phyloP scores from a whole-genome alignment of 805 yeast species.

The Nakazawaea laoshanensis region DNA sequence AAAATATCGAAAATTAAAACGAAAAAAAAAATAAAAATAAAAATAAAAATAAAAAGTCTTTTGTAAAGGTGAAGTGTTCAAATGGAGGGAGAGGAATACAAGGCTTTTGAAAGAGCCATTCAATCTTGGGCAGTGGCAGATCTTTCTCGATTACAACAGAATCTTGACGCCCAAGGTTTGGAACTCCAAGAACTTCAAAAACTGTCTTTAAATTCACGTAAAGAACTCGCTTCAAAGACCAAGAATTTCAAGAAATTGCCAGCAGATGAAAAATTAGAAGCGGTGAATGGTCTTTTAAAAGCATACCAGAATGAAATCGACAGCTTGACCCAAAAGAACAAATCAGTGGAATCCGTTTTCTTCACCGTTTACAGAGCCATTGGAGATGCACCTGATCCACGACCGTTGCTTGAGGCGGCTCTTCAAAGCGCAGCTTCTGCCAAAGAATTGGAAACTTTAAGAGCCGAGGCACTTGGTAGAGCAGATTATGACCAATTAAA shows the following conservation, averaged over 20 bases:
- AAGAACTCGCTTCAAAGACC: conserved; percentile 74
- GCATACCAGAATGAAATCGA: conserved; percentile 88
- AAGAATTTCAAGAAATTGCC: conserved; percentile 71
- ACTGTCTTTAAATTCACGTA: conserved; percentile 59
- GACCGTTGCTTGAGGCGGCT: conserved; percentile 65
- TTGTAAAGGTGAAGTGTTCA: neutral
- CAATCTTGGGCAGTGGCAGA: conserved; percentile 72
- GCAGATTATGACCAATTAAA: conserved; percentile 79
- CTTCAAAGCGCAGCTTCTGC: conserved; percentile 52
- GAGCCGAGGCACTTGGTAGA: conserved; percentile 38
- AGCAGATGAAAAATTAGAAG: conserved; percentile 57
- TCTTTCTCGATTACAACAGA: conserved; percentile 59
- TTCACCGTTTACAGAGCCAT: conserved; percentile 66
- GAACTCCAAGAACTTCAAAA: conserved; percentile 67
- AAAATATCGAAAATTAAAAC: neutral
- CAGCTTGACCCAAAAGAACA: conserved; percentile 66
- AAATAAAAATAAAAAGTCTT: neutral
- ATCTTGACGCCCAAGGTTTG: conserved; percentile 66
- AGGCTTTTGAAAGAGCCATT: conserved; percentile 45
- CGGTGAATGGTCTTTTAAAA: conserved; percentile 59
- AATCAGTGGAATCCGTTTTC: conserved; percentile 64
- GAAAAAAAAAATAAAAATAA: neutral
- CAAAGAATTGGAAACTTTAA: conserved; percentile 42
- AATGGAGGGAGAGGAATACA: neutral
- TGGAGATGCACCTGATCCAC: conserved; percentile 92